These are phyloP conservation scores for Sporothrix pseudoabietina DNA, from an alignment of 2,329 filamentous ascomycete genomes.

Conservation along the genomic window DNA sequence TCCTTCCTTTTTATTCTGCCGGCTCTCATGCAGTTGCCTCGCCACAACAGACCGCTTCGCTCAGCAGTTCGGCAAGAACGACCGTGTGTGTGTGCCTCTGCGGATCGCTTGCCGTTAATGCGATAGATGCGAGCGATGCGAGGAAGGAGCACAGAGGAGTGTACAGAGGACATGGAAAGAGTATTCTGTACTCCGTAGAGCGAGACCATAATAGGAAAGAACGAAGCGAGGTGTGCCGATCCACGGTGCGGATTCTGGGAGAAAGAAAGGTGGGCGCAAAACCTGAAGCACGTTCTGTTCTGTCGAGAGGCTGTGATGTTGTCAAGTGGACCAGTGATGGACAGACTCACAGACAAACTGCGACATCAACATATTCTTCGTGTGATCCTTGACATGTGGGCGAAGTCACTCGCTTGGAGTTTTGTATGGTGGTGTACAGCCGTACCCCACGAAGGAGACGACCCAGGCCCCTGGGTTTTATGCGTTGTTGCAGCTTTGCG, in stretches of 20 bases:
- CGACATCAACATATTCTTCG: not conserved
- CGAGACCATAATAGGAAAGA: not conserved
- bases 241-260: not conserved
- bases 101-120: conserved; percentile 3
- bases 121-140: not conserved
- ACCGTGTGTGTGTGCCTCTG: not conserved
- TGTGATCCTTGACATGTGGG: not conserved
- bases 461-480: conserved; percentile 26
- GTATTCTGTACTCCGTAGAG: not conserved
- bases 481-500: conserved; percentile 16
- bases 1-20: not conserved
- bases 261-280: not conserved
- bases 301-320: conserved; percentile 16
- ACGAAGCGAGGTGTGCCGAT: conserved; percentile 5
- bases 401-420: not conserved
- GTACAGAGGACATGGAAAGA: not conserved
- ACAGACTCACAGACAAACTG: not conserved
- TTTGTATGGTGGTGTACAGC: not conserved
- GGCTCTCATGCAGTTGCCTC: not conserved
- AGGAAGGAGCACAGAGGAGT: conserved; percentile 1
- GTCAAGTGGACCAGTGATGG: not conserved
- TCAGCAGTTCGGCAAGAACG: conserved; percentile 4
- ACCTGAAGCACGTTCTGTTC: conserved; percentile 20
- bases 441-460: conserved; percentile 14
- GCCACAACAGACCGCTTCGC: not conserved